phyloP scores from a whole-genome alignment of 768 basidiomycete species.

The Suillus subaureus region DNA sequence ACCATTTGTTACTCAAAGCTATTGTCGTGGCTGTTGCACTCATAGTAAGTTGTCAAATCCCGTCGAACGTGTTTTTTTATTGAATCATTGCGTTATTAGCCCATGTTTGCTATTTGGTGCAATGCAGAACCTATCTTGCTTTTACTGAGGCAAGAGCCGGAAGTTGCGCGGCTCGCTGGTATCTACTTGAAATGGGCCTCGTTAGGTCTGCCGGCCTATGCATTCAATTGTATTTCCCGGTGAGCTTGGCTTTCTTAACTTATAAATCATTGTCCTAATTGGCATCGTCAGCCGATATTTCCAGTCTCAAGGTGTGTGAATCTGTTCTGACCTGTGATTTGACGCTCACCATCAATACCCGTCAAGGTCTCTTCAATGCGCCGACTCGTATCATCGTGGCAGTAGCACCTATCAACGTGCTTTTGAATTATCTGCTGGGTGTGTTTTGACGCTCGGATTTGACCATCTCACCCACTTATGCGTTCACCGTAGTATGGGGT shows the following conservation, averaged over 20 bases:
- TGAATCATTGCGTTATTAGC: slow-evolving; percentile 26
- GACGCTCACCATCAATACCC: not conserved
- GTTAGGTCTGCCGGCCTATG: slow-evolving; percentile 76
- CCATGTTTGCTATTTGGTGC: slow-evolving; percentile 74
- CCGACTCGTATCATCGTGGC: slow-evolving; percentile 81
- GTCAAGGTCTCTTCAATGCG: slow-evolving; percentile 69
- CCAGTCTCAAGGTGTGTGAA: slow-evolving; percentile 66
- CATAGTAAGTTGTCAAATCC: slow-evolving; percentile 49
- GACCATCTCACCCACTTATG: not conserved
- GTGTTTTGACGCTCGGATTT: slow-evolving; percentile 14
- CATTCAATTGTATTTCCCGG: slow-evolving; percentile 53
- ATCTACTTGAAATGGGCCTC: slow-evolving; percentile 74
- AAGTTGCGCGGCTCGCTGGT: slow-evolving; percentile 75
- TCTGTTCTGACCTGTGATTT: not conserved
- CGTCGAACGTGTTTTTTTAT: not conserved
- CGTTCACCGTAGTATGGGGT: slow-evolving; percentile 68
- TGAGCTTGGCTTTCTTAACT: slow-evolving; percentile 18
- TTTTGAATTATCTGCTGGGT: slow-evolving; percentile 86
- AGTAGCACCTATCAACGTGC: slow-evolving; percentile 79
- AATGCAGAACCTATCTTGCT: slow-evolving; percentile 81
- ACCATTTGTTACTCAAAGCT: slow-evolving; percentile 33
- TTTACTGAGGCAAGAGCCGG: slow-evolving; percentile 72
- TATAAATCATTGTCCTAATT: not conserved
- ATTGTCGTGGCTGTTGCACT: slow-evolving; percentile 59
- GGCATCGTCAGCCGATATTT: slow-evolving; percentile 40